phyloP scores from a whole-genome alignment of 148 eudicot species.

The Cornus controversa region DNA sequence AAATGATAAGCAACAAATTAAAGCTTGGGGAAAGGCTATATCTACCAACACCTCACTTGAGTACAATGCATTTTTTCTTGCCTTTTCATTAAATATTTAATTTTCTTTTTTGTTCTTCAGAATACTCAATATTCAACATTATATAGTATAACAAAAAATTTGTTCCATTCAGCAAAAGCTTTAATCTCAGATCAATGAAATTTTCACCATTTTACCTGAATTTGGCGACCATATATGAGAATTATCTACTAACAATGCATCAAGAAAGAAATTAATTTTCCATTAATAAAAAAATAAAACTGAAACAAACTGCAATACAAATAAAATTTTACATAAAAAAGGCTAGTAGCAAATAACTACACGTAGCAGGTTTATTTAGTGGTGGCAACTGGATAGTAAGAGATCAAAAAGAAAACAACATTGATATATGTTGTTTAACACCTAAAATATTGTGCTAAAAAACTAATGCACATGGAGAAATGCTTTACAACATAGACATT shows the following conservation, averaged over 20 bases:
- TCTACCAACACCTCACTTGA: not conserved
- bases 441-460: too few relatives aligned
- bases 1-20: not conserved
- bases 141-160: too few relatives aligned
- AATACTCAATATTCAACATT: too few relatives aligned
- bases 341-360: too few relatives aligned
- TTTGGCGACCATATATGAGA: not conserved
- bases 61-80: not conserved
- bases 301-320: not conserved
- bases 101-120: not conserved
- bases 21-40: not conserved
- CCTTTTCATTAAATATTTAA: not conserved
- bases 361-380: too few relatives aligned
- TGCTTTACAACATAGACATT: too few relatives aligned
- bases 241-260: not conserved
- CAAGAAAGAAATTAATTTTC: not conserved
- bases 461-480: too few relatives aligned
- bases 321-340: too few relatives aligned
- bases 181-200: not conserved
- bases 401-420: too few relatives aligned
- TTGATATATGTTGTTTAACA: too few relatives aligned
- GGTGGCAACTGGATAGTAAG: too few relatives aligned
- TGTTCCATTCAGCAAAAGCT: not conserved
- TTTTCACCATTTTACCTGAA: not conserved
- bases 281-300: too few relatives aligned